A percentile compares a stretch with the other conserved stretches of the same genome.
These are phyloP conservation scores for Phytophthora europaea DNA, from an alignment of 352 stramenopile species.

Conservation along the genomic window DNA sequence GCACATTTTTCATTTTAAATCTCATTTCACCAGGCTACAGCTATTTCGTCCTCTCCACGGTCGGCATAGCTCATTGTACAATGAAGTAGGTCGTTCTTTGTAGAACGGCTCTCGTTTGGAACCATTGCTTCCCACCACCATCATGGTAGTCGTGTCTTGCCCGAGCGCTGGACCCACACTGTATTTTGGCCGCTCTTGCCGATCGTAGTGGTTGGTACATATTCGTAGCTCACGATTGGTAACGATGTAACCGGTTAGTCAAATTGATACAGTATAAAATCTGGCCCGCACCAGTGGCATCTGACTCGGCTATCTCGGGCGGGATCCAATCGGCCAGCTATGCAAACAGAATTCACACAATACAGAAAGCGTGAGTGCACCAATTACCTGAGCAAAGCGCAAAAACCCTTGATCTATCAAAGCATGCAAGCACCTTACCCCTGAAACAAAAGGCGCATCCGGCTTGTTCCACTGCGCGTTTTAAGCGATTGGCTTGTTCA, in stretches of 20 bases:
- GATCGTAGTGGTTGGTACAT: no score
- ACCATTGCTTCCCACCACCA: no score
- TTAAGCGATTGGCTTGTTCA: no score
- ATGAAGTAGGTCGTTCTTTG: background rate
- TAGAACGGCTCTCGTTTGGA: background rate
- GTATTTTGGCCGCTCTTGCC: no score
- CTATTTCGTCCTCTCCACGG: background rate
- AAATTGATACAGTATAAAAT: background rate
- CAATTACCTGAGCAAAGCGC: background rate
- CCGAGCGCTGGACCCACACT: no score
- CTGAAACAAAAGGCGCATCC: conserved; percentile 71
- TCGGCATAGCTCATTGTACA: background rate
- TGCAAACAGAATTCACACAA: conserved; percentile 1
- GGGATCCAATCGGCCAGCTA: conserved; percentile 87
- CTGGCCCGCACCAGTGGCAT: conserved; percentile 15
- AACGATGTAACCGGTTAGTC: no score
- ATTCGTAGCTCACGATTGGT: no score
- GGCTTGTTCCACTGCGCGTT: conserved; percentile 78
- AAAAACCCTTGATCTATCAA: background rate
- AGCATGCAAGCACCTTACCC: conserved; percentile 48
- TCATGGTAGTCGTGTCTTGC: no score
- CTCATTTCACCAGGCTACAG: background rate
- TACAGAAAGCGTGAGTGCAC: conserved; percentile 9
- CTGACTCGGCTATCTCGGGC: conserved; percentile 48
- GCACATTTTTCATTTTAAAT: background rate